Base-by-base conservation (phyloP, 768 basidiomycete species). In the Russula lepida region DNA sequence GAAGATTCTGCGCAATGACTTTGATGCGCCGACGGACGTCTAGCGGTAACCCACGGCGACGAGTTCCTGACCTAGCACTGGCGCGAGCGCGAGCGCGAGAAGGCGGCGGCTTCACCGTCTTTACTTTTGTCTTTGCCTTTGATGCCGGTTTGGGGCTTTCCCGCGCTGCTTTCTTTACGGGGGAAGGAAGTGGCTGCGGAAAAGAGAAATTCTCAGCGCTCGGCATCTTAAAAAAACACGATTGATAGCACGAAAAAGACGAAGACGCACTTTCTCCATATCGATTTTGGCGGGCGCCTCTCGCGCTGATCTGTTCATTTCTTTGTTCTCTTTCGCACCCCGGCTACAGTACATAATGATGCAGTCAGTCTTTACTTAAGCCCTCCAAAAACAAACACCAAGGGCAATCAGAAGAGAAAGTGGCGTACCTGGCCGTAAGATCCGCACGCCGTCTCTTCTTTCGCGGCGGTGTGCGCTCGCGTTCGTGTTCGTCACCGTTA, bases 1-100 rank as follows among this genome's bases (percentile, higher is more conserved):
- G 49, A 46, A 27, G 44, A 13, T 17, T 28, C 15, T n/a, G 61
- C 11, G 56, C 61, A 25, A 52, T 58, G 17, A 17, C 23, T 17
- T 54, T 53, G 37, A 62, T 48, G 5, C 61, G 61, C 3, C 61
- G 56, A 6, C 58, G 52, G 19, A 62, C 56, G 7, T 23, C 56
- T 3, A 12, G 61, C 0, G 61, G 61, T 17, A 48, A 52, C 0
- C 61, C 56, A n/a, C 61, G 56, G 11, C 51, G 19, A 15, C 56
- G 61, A 21, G 15, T n/a, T 11, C 15, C 28, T 32, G 1, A 33
- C 15, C 11, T 23, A 3, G 32, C 54, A 17, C 32, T 19, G 12
- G 21, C 6, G 6, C 25, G 5, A 32, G 21, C 6, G 6, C 25
- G 5, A 32, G 50, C 50, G 12, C 44, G 32, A 9, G 48, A 58